Conservation (phyloP, 2,329 filamentous ascomycete genomes). For the Verticillium nubilum region DNA sequence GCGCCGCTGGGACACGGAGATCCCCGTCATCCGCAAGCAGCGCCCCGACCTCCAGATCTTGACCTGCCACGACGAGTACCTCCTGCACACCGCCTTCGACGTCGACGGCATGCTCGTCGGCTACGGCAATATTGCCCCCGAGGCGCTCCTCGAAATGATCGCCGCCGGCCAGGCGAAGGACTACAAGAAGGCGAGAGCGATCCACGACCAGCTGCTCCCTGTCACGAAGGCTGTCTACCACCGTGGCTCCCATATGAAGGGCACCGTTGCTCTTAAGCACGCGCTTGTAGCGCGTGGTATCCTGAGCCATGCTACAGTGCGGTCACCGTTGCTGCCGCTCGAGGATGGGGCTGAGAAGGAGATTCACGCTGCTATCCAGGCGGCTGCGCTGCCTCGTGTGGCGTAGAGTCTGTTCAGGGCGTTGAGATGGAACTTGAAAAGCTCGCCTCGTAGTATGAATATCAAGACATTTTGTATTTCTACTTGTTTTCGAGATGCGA, state of each 20-base stretch:
- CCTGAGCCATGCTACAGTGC: slow-evolving; percentile 40
- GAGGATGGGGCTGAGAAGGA: slow-evolving; percentile 34
- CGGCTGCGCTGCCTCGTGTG: slow-evolving; percentile 14
- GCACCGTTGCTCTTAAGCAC: slow-evolving; percentile 46
- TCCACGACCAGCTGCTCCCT: slow-evolving; percentile 45
- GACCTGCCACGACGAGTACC: slow-evolving; percentile 47
- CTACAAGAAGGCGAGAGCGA: slow-evolving; percentile 38
- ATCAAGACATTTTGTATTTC: too few species aligned
- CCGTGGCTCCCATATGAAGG: slow-evolving; percentile 50
- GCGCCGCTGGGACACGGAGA: slow-evolving; percentile 51
- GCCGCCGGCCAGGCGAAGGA: slow-evolving; percentile 43
- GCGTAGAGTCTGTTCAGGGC: not conserved
- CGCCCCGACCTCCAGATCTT: slow-evolving; percentile 44
- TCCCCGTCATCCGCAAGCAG: slow-evolving; percentile 43
- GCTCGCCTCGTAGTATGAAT: not conserved
- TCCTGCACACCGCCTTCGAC: slow-evolving; percentile 45
- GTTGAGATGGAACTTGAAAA: not conserved
- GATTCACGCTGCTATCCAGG: slow-evolving; percentile 33
- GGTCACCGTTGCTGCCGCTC: slow-evolving; percentile 40
- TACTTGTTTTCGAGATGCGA: too few species aligned
- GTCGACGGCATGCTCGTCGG: slow-evolving; percentile 50
- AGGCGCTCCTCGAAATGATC: slow-evolving; percentile 43
- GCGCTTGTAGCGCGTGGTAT: slow-evolving; percentile 45
- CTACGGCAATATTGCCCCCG: slow-evolving; percentile 47
- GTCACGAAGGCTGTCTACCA: slow-evolving; percentile 50